These are phyloP conservation scores for Ophiocordyceps camponoti-rufipedis DNA, from an alignment of 2,329 filamentous ascomycete genomes.

Conservation along the genomic window DNA sequence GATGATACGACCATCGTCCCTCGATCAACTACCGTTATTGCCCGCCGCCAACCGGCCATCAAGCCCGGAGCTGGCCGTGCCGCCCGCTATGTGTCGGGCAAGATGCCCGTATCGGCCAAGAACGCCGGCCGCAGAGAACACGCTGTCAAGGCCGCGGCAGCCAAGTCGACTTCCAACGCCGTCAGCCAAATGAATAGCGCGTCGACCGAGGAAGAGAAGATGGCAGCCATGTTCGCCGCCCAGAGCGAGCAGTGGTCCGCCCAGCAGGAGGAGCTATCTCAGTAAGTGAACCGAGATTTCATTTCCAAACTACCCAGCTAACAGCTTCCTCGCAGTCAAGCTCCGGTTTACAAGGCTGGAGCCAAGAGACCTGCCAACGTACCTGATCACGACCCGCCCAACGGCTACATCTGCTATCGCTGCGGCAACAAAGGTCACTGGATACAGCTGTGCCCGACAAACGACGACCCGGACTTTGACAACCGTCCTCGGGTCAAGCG, in stretches of 20 bases:
- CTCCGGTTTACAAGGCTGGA: constrained; percentile 40
- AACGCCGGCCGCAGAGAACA: constrained; percentile 53
- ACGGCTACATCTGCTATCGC: constrained; percentile 89
- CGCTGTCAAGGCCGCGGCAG: constrained; percentile 34
- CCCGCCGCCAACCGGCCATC: constrained; percentile 64
- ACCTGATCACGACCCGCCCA: constrained; percentile 82
- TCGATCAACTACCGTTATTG: constrained; percentile 84
- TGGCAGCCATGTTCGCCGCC: constrained; percentile 79
- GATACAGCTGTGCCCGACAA: constrained; percentile 97
- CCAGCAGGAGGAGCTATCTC: constrained; percentile 83
- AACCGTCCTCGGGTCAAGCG: constrained; percentile 85
- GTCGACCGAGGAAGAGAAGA: constrained; percentile 85
- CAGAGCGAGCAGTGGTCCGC: constrained; percentile 85
- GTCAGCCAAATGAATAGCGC: constrained; percentile 53
- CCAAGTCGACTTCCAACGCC: constrained; percentile 38
- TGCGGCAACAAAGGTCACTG: constrained; percentile 98
- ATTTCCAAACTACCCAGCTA: constrained; percentile 7
- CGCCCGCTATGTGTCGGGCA: constrained; percentile 87
- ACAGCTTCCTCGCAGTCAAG: constrained; percentile 29
- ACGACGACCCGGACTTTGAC: constrained; percentile 92
- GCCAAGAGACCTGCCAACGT: constrained; percentile 55
- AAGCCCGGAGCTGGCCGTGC: constrained; percentile 80
- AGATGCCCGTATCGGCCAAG: constrained; percentile 80
- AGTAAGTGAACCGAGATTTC: constrained; percentile 28
- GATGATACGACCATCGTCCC: constrained; percentile 97